Percentiles rank a stretch among this genome's conserved stretches.
Evolutionary conservation across 495 filamentous ascomycete genomes (phyloP).

Genomic region (Trichoderma erinaceum): DNA sequence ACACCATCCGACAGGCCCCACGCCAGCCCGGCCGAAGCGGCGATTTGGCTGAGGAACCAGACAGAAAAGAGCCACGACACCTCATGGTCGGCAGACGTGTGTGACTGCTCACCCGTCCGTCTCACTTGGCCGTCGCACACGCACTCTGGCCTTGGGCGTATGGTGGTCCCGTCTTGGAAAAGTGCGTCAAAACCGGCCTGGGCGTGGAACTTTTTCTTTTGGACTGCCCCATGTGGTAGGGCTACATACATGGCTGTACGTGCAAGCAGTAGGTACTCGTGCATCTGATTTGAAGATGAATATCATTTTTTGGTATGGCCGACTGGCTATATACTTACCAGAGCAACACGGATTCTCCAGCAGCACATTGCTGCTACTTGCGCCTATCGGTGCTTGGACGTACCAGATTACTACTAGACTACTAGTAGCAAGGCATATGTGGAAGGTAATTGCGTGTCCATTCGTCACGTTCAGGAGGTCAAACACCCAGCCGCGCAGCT

Average conservation of each 20-base stretch:
- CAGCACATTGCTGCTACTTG: background rate
- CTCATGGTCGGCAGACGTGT: background rate
- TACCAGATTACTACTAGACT: background rate
- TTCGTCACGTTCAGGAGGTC: background rate
- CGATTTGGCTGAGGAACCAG: background rate
- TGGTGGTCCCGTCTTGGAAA: slow-evolving; percentile 5
- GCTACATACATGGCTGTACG: slow-evolving; percentile 4
- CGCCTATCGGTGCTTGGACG: background rate
- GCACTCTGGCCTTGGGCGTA: slow-evolving; percentile 1
- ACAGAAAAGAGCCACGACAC: background rate
- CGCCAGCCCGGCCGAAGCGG: background rate
- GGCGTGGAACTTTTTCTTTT: background rate
- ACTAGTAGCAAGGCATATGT: background rate
- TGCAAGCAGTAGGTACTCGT: background rate
- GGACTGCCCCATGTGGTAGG: background rate
- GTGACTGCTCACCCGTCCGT: background rate
- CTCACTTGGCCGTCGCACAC: background rate
- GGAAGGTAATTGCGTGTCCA: no score
- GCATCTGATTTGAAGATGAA: background rate
- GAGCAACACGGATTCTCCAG: no score
- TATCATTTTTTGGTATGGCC: no score
- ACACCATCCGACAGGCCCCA: background rate
- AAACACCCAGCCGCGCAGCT: background rate
- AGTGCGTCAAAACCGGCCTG: slow-evolving; percentile 4
- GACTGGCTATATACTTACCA: no score